Evolutionary conservation across 495 filamentous ascomycete genomes (phyloP).

Genomic region (Corynascus novoguineensis): DNA sequence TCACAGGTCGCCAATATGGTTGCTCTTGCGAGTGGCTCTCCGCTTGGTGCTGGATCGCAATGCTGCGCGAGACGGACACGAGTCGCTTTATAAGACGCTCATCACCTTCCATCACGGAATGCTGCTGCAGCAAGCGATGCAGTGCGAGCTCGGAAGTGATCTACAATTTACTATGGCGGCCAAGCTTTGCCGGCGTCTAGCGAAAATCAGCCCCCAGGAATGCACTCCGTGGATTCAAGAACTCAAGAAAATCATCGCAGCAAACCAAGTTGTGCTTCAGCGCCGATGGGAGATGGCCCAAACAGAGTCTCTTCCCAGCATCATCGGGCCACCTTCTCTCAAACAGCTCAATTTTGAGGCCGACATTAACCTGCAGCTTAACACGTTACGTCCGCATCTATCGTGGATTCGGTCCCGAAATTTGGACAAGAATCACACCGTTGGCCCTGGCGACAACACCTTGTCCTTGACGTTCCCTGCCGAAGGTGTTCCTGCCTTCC

Average conservation of each 20-base stretch:
- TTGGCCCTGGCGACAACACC: slow-evolving; percentile 13
- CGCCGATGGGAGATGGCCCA: slow-evolving; percentile 15
- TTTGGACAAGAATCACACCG: background rate
- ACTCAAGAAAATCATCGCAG: background rate
- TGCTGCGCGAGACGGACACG: slow-evolving; percentile 5
- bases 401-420: slow-evolving; percentile 8
- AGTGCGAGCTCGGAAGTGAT: slow-evolving; percentile 25
- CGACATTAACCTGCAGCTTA: slow-evolving; percentile 16
- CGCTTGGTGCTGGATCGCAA: slow-evolving; percentile 34
- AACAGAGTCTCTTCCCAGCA: background rate
- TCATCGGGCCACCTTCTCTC: background rate
- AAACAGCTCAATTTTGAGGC: slow-evolving; percentile 2
- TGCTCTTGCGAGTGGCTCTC: slow-evolving; percentile 52
- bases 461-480: background rate
- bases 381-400: background rate
- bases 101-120: slow-evolving; percentile 47
- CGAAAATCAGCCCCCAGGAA: slow-evolving; percentile 35
- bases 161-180: slow-evolving; percentile 41
- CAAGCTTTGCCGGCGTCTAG: slow-evolving; percentile 45
- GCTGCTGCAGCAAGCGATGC: slow-evolving; percentile 32
- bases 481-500: background rate
- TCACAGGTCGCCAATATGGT: slow-evolving; percentile 54
- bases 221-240: slow-evolving; percentile 2
- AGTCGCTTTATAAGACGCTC: slow-evolving; percentile 49
- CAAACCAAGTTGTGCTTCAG: background rate